These are phyloP conservation scores for Solidago caesia DNA, from an alignment of 129 eudicot genomes.

Conservation along the genomic window DNA sequence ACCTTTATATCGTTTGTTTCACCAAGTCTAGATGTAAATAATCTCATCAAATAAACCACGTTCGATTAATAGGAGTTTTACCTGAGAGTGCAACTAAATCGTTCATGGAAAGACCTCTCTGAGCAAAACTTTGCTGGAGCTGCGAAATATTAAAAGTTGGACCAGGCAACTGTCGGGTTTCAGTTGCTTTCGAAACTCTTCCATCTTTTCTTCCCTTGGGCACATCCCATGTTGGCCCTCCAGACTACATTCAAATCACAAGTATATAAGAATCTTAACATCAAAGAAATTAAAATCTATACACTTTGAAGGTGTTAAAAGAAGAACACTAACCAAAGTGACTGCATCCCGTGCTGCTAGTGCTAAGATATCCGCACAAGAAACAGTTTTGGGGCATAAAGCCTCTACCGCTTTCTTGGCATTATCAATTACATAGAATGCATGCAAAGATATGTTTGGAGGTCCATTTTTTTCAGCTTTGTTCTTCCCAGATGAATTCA, in stretches of 20 bases:
- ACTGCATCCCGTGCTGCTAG: conserved; percentile 83
- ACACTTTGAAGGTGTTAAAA: background rate
- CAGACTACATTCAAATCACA: conserved; percentile 43
- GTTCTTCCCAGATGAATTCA: conserved; percentile 47
- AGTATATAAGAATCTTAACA: background rate
- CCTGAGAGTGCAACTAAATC: conserved; percentile 92
- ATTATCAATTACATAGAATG: conserved; percentile 74
- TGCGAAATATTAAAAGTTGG: conserved; percentile 77
- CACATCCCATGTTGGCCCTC: conserved; percentile 87
- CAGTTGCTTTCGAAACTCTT: conserved; percentile 58
- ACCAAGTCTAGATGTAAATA: too few relatives aligned
- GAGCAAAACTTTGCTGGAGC: conserved; percentile 72
- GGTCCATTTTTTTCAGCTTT: conserved; percentile 76
- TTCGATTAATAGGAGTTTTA: background rate
- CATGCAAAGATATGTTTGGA: conserved; percentile 77
- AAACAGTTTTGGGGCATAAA: conserved; percentile 74
- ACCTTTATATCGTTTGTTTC: background rate
- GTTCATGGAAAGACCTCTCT: conserved; percentile 72
- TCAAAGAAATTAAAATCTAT: background rate
- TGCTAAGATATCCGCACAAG: conserved; percentile 91
- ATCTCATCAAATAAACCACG: too few relatives aligned
- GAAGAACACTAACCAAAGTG: conserved; percentile 50
- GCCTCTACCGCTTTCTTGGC: conserved; percentile 69
- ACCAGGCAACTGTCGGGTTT: conserved; percentile 56
- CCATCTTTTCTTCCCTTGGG: conserved; percentile 89